Conservation (phyloP, 179 eudicot genomes). For the Sideroxylon spinosum region DNA sequence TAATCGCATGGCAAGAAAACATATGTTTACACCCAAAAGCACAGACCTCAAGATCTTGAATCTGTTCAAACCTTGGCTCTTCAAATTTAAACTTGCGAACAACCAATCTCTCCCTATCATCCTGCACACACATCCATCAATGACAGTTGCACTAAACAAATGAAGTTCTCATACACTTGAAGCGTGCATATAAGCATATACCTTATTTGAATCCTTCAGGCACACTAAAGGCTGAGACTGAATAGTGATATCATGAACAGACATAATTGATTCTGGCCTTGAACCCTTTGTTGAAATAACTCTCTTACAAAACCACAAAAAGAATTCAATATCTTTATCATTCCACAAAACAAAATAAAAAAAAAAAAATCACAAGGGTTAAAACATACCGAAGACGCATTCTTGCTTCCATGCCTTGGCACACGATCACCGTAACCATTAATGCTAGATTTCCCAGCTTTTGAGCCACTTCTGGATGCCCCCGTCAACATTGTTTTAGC, state of each 20-base stretch:
- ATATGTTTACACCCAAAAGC: not conserved
- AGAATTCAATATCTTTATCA: not conserved
- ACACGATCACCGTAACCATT: slow-evolving; percentile 57
- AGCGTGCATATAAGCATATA: slow-evolving; percentile 15
- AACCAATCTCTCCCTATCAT: slow-evolving; percentile 86
- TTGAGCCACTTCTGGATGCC: slow-evolving; percentile 43
- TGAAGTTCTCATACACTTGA: too few species aligned
- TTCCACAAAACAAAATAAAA: too few species aligned
- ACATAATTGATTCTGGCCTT: slow-evolving; percentile 72
- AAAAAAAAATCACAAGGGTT: not conserved
- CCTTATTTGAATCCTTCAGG: slow-evolving; percentile 93
- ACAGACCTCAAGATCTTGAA: slow-evolving; percentile 96
- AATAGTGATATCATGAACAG: slow-evolving; percentile 76
- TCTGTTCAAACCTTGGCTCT: slow-evolving; percentile 88
- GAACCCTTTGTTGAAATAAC: slow-evolving; percentile 55
- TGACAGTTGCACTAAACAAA: slow-evolving; percentile 13
- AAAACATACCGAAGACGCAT: slow-evolving; percentile 55
- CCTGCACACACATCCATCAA: slow-evolving; percentile 42
- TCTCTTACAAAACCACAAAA: slow-evolving; percentile 45
- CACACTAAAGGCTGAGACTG: slow-evolving; percentile 83
- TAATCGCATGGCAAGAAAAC: not conserved
- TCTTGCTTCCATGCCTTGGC: slow-evolving; percentile 62
- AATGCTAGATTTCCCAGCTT: slow-evolving; percentile 50
- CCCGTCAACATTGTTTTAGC: slow-evolving; percentile 42
- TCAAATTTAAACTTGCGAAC: slow-evolving; percentile 89